Conservation (phyloP, 495 filamentous ascomycete species). For the Penicillium goetzii region DNA sequence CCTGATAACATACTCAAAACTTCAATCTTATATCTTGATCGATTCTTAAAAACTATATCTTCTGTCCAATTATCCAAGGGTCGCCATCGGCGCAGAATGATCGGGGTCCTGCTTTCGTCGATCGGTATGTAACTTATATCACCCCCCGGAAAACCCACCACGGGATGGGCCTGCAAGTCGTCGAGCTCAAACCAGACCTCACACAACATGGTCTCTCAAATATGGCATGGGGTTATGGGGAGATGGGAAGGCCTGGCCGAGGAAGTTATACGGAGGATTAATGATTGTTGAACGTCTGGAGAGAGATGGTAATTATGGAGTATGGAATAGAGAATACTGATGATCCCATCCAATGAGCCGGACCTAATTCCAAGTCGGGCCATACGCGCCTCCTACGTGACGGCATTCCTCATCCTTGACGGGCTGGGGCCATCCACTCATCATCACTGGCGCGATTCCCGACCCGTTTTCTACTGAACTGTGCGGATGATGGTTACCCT, state of each 20-base stretch:
- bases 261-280: not conserved
- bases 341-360: not conserved
- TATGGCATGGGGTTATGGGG: not conserved
- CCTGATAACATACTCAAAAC: not conserved
- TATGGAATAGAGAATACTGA: not conserved
- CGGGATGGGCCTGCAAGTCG: slow-evolving; percentile 6
- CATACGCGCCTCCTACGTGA: slow-evolving; percentile 24
- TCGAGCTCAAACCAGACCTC: slow-evolving; percentile 21
- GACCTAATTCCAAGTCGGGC: not conserved
- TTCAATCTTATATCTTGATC: not conserved
- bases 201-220: slow-evolving; percentile 21
- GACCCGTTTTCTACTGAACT: not conserved
- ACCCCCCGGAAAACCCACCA: slow-evolving; percentile 4
- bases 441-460: slow-evolving; percentile 10
- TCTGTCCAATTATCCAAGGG: not conserved
- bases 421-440: not conserved
- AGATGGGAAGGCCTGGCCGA: slow-evolving; percentile 9
- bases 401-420: slow-evolving; percentile 28
- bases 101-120: not conserved
- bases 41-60: not conserved
- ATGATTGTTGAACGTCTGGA: not conserved
- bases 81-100: not conserved
- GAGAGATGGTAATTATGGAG: not conserved
- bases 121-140: not conserved
- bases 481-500: not conserved